Evolutionary conservation across 2,329 filamentous ascomycete genomes (phyloP).

Genomic region (Diaporthe ampelina): DNA sequence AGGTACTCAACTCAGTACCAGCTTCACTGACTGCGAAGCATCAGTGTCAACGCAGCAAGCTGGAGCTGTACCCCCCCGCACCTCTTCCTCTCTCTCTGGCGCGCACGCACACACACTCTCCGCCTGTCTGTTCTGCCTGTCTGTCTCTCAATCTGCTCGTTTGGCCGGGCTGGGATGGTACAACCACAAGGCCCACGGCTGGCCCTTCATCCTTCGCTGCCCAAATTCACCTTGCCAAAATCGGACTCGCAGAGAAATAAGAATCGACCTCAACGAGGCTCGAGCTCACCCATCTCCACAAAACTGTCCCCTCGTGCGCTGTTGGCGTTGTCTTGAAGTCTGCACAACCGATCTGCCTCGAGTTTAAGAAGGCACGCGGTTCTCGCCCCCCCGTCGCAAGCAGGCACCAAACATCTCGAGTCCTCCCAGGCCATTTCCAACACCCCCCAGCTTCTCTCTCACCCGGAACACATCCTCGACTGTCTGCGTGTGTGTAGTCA

Average conservation of each 20-base stretch:
- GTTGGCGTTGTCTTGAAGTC: conserved; percentile 59
- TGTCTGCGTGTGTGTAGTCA: conserved; percentile 33
- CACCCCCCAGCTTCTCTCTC: conserved; percentile 5
- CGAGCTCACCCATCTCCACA: conserved; percentile 53
- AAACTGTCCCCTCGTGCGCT: conserved; percentile 49
- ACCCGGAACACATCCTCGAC: conserved; percentile 32
- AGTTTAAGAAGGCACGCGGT: conserved; percentile 46
- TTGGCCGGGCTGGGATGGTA: conserved; percentile 38
- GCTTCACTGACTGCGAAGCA: conserved; percentile 29
- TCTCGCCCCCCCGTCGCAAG: conserved; percentile 42
- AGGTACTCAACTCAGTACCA: conserved; percentile 39
- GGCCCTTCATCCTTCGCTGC: conserved; percentile 36
- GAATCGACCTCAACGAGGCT: conserved; percentile 46
- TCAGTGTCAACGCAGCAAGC: conserved; percentile 26
- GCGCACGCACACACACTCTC: not conserved
- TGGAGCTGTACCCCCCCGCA: conserved; percentile 25
- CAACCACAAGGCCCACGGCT: conserved; percentile 38
- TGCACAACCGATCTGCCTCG: conserved; percentile 55
- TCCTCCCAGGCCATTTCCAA: conserved; percentile 32
- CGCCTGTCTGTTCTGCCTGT: not conserved
- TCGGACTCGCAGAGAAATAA: conserved; percentile 44
- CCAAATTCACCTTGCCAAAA: conserved; percentile 40
- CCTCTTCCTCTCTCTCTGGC: not conserved
- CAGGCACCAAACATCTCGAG: conserved; percentile 40
- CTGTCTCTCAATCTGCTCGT: conserved; percentile 23